Evolutionary conservation across 163 green algal species (phyloP), one percentile per base, ranked within the genome.

Genomic region (Prototheca wickerhamii): DNA sequence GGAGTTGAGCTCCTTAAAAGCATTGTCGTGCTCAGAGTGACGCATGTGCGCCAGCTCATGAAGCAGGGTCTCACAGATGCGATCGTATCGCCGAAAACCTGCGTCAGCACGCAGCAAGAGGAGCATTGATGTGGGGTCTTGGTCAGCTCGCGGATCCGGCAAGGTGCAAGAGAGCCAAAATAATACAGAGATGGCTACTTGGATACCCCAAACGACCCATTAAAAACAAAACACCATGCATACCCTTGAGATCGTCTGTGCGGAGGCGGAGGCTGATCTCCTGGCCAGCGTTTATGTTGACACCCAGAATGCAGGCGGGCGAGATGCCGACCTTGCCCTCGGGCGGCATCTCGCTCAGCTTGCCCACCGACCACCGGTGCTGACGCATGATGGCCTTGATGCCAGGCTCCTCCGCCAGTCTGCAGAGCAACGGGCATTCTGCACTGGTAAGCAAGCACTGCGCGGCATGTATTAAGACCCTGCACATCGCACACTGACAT

Each of bases 1-100:
- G n/a, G 62, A 79, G 67, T 90, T 89, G 25, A 95, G 76, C 43
- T 71, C 55, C 71, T 94, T 93, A 77, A 96, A 96, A 52, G 81
- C 70, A 33, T 66, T 64, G 68, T 92, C 86, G 57, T 96, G 89
- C 20, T 93, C 82, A 15, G 68, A 52, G n/a, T 68, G 76, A 58
- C 88, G 86, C 82, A 91, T 95, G 85, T 96, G 89, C 1, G 88
- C 81, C 55, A 96, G 74, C 75, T 96, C 89, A 69, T 96, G 88
- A 57, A 91, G 61, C 32, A 96, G 73, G n/a, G 86, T 95, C 62
- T 89, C 73, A 1, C 77, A 53, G 28, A 96, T 92, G 21, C 63
- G 53, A 20, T 80, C 56, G 74, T 92, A 95, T 54, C 86, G 83
- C n/a, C 86, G 73, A 58, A 93, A 91, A 20, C 81, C 86, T 70